Base-by-base conservation (phyloP, 306 rosid species). In the Rubus idaeus region DNA sequence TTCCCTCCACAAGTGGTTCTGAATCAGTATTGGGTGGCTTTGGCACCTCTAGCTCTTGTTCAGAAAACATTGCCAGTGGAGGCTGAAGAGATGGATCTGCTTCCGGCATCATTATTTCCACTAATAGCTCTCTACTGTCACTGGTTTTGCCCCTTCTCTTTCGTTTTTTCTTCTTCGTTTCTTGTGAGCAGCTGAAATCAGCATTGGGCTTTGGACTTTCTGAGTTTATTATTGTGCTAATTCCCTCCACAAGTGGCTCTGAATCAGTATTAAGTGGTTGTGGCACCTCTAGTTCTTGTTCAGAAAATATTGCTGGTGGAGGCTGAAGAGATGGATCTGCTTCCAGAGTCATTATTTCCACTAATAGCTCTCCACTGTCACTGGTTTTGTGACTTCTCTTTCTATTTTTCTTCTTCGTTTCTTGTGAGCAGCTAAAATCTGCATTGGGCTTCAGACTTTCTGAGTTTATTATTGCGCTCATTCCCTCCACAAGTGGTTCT, bases 41-140 rank as follows among this genome's bases (percentile, higher is more conserved):
- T 74, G 61, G 26, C 26, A 66, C 63, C 58, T 73, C 81, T 37
- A 58, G 66, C 80, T 83, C 86, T 46, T 53, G 56, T 69, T 73
- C 49, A 44, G 78, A 35, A 64, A 49, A 39, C 8, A 10, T 68
- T 75, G 78, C 71, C 51, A 63, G 75, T 18, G 73, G 62, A 82
- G 70, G 81, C 73, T 72, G 72, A 4, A 75, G 37, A 60, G 83
- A 73, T 65, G 73, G 73, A 78, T 70, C 73, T 8, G 67, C 52
- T 58, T 78, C 79, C n/a, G 70, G 75, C 23, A 51, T 20, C 56
- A 58, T 73, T 76, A 55, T 14, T 73, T 86, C 74, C 47, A 65
- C 41, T 45, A 61, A 81, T 7, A 63, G 68, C 68, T 70, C 77
- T 37, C 46, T 75, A 68, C 70, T 39, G 5, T 80, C 83, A 26